A percentile compares a stretch with the other conserved stretches of the same genome.
phyloP scores from a whole-genome alignment of 495 filamentous ascomycete species.

The Tuber brumale region DNA sequence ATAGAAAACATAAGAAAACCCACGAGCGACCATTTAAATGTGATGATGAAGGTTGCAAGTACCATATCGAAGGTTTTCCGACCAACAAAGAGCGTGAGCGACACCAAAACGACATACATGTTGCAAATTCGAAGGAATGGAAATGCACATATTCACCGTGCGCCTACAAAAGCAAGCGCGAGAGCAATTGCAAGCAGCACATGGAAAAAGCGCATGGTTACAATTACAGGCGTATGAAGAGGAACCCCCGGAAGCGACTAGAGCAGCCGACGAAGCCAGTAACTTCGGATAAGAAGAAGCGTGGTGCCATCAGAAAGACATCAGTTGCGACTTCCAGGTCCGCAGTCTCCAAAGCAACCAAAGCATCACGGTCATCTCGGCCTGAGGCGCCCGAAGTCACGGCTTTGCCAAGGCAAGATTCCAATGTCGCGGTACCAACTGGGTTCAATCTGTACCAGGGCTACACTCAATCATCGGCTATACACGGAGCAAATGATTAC shows the following conservation, averaged over 20 bases:
- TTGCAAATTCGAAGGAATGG: constrained; percentile 64
- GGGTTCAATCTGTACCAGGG: constrained; percentile 1
- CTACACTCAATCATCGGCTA: constrained; percentile 5
- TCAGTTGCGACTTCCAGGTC: neutral
- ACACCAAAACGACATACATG: constrained; percentile 93
- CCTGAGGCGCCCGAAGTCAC: neutral
- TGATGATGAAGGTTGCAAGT: constrained; percentile 70
- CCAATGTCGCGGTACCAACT: neutral
- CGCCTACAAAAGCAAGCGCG: constrained; percentile 87
- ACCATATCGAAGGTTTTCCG: constrained; percentile 79
- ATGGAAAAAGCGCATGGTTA: constrained; percentile 98
- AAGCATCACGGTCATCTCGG: constrained; percentile 1
- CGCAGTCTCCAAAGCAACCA: neutral
- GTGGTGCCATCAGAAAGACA: neutral
- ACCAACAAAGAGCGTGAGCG: constrained; percentile 96
- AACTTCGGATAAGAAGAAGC: constrained; percentile 18
- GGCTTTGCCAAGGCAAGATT: neutral
- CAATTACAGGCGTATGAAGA: constrained; percentile 84
- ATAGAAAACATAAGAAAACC: constrained; percentile 88
- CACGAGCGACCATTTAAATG: constrained; percentile 96
- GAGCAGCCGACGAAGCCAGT: constrained; percentile 44
- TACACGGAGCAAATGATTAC: neutral
- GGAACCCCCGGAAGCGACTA: constrained; percentile 61
- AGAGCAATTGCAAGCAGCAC: constrained; percentile 98
- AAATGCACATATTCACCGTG: constrained; percentile 79